Percentiles rank a stretch among this genome's conserved stretches.
Conservation (phyloP, 169 alveolate genomes). For the Sarcocystis neurona region DNA sequence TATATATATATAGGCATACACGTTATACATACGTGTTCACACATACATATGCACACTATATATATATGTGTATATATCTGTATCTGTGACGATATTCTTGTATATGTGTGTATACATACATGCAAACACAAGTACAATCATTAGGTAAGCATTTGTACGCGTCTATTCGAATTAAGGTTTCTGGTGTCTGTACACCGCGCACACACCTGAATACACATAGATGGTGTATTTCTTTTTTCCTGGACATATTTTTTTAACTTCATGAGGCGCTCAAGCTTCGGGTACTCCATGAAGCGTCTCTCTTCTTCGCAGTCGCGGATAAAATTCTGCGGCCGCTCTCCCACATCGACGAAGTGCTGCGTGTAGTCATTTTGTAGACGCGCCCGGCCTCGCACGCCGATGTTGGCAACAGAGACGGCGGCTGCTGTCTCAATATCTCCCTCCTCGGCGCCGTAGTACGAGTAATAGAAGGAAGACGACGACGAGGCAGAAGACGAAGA, state of each 20-base stretch:
- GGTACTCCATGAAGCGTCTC: conserved; percentile 68
- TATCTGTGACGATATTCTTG: background rate
- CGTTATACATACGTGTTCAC: no score
- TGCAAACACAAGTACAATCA: background rate
- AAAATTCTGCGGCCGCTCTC: conserved; percentile 91
- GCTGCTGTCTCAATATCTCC: no score
- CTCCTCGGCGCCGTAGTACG: no score
- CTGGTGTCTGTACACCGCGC: background rate
- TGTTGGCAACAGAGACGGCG: background rate
- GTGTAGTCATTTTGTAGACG: conserved; percentile 84
- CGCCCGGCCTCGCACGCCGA: conserved; percentile 71
- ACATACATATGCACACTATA: background rate
- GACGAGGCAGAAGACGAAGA: no score
- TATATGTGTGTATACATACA: background rate
- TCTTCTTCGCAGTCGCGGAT: conserved; percentile 84
- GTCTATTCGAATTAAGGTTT: background rate
- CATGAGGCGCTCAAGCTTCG: conserved; percentile 85
- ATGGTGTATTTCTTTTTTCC: conserved; percentile 87
- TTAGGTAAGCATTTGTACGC: background rate
- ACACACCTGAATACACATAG: conserved; percentile 83
- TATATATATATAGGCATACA: background rate
- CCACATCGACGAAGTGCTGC: conserved; percentile 88
- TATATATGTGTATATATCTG: background rate
- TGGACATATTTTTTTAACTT: conserved; percentile 84
- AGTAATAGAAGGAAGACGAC: no score